These are phyloP conservation scores for Stipa capillata DNA, from an alignment of 176 grass and related monocot genomes.

Conservation along the genomic window DNA sequence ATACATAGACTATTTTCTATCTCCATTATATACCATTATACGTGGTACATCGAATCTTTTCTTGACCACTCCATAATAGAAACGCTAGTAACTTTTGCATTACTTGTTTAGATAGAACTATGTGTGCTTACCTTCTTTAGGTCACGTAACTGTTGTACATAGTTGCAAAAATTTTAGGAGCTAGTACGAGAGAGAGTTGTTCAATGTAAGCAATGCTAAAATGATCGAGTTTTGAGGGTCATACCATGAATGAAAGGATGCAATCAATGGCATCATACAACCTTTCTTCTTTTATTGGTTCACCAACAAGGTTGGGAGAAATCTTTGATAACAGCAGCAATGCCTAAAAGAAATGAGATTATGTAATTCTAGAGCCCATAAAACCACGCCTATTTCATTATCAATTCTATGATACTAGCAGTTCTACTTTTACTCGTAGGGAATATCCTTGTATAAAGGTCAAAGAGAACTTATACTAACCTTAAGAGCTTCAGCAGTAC, in stretches of 20 bases:
- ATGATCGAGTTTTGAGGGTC: not conserved
- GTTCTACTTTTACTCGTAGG: not conserved
- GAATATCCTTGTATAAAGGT: not conserved
- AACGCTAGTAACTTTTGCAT: no score
- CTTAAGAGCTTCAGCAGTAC: no score
- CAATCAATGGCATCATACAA: conserved; percentile 29
- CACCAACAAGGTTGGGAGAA: conserved; percentile 14
- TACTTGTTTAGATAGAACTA: no score
- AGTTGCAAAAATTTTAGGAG: no score
- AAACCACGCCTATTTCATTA: not conserved
- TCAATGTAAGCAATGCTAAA: not conserved
- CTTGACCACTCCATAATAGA: no score
- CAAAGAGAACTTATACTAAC: not conserved
- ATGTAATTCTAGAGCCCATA: not conserved
- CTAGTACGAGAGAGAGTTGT: not conserved
- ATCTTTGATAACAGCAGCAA: conserved; percentile 16
- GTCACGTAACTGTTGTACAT: no score
- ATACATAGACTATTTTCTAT: no score
- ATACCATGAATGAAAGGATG: conserved; percentile 25
- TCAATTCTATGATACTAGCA: not conserved
- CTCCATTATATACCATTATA: no score
- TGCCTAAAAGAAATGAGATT: conserved; percentile 4
- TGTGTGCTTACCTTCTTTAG: no score
- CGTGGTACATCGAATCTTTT: no score
- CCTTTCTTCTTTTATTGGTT: not conserved